A percentile compares a stretch with the other conserved stretches of the same genome.
Conservation (phyloP, 2,329 filamentous ascomycete species). For the Aureobasidium sp. region DNA sequence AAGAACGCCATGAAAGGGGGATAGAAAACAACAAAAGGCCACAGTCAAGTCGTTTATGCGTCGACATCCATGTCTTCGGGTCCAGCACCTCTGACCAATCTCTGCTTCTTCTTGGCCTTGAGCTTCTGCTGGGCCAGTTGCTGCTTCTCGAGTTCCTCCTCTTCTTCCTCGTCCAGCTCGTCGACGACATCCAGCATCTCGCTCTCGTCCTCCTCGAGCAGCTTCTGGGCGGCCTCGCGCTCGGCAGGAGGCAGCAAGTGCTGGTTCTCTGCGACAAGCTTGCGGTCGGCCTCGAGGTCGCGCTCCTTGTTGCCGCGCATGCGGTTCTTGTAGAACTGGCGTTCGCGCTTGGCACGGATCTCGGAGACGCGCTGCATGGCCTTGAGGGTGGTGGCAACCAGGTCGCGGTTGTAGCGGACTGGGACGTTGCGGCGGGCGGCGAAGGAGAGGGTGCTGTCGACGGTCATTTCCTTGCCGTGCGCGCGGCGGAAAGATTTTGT, state of each 20-base stretch:
- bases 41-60: constrained; percentile 21
- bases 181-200: constrained; percentile 29
- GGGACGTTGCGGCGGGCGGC: constrained; percentile 89
- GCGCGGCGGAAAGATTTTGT: constrained; percentile 86
- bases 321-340: constrained; percentile 87
- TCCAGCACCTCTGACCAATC: constrained; percentile 38
- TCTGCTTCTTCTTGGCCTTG: constrained; percentile 42
- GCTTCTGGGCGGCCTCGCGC: constrained; percentile 38
- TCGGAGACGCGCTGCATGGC: constrained; percentile 89
- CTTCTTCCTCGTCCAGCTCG: constrained; percentile 31
- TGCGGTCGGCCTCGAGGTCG: constrained; percentile 71
- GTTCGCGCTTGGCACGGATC: constrained; percentile 75
- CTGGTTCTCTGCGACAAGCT: constrained; percentile 84
- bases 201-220: constrained; percentile 54
- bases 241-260: constrained; percentile 69
- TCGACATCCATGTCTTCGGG: constrained; percentile 38
- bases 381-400: constrained; percentile 77
- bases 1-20: neutral
- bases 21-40: neutral
- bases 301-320: constrained; percentile 85
- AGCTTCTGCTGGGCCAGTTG: constrained; percentile 33
- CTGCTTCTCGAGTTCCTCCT: constrained; percentile 29
- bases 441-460: constrained; percentile 91
- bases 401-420: constrained; percentile 89
- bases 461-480: constrained; percentile 76